Evolutionary conservation across 768 basidiomycete genomes (phyloP).

Genomic region (Amanita brunnescens): DNA sequence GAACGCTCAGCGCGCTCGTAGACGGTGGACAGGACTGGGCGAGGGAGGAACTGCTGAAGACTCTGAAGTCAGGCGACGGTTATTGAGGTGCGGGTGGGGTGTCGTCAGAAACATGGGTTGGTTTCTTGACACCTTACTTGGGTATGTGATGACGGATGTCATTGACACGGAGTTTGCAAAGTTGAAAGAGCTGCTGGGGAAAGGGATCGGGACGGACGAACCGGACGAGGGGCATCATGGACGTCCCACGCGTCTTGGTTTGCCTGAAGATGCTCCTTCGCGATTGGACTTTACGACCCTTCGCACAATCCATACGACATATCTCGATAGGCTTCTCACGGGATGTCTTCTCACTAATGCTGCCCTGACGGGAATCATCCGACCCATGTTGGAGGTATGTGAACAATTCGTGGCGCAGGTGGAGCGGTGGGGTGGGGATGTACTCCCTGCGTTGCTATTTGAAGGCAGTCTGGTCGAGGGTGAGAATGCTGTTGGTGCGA

Average conservation of each 20-base stretch:
- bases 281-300: conserved; percentile 81
- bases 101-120: conserved; percentile 83
- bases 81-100: conserved; percentile 80
- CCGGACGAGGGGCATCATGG: conserved; percentile 5
- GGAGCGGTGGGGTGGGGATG: conserved; percentile 89
- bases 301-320: conserved; percentile 72
- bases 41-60: conserved; percentile 81
- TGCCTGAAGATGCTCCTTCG: conserved; percentile 11
- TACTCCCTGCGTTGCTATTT: conserved; percentile 73
- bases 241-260: conserved; percentile 10
- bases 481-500: conserved; percentile 52
- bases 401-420: conserved; percentile 83
- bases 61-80: conserved; percentile 47
- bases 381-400: conserved; percentile 72
- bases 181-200: conserved; percentile 51
- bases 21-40: conserved; percentile 79
- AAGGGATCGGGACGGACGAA: conserved; percentile 17
- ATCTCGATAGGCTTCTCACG: conserved; percentile 69
- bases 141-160: conserved; percentile 87
- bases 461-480: conserved; percentile 66
- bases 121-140: conserved; percentile 79
- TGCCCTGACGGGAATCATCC: conserved; percentile 50
- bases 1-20: conserved; percentile 73
- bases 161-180: conserved; percentile 75
- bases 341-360: conserved; percentile 73